These are phyloP conservation scores for Panicum miliaceum DNA, from an alignment of 176 grass and related monocot genomes.

Conservation along the genomic window DNA sequence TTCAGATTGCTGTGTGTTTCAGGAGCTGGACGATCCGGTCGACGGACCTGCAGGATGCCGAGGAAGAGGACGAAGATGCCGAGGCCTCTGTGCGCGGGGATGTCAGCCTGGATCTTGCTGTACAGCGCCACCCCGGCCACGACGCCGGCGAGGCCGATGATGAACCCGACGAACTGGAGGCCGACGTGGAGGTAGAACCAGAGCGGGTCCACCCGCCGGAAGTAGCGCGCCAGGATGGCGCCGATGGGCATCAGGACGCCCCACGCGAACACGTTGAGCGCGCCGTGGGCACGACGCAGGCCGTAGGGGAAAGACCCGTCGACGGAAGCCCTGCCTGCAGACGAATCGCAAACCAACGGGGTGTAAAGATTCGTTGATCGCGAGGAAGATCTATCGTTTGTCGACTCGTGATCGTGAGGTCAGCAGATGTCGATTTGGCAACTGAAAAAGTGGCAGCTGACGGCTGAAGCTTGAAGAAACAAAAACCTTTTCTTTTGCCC, in stretches of 20 bases:
- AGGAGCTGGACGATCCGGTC: background rate
- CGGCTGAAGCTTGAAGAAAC: conserved; percentile 45
- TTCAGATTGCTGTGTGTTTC: background rate
- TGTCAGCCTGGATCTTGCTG: conserved; percentile 75
- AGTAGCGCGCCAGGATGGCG: conserved; percentile 88
- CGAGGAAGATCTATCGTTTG: background rate
- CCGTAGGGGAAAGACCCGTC: conserved; percentile 65
- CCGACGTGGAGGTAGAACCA: conserved; percentile 93
- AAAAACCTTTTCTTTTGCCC: conserved; percentile 6
- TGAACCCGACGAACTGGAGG: conserved; percentile 74
- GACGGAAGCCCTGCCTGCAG: conserved; percentile 58
- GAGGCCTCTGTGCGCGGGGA: conserved; percentile 77
- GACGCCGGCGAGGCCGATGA: conserved; percentile 80
- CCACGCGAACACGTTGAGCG: conserved; percentile 84
- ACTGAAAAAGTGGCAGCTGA: conserved; percentile 38
- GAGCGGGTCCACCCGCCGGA: conserved; percentile 66
- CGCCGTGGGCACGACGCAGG: conserved; percentile 74
- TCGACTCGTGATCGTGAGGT: background rate
- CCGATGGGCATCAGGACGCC: conserved; percentile 85
- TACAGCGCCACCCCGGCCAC: conserved; percentile 81
- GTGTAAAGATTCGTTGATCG: conserved; percentile 4
- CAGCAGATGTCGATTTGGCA: conserved; percentile 40
- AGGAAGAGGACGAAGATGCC: conserved; percentile 91
- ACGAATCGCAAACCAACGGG: conserved; percentile 19
- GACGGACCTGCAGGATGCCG: conserved; percentile 77